These are phyloP conservation scores for Hyaloscypha variabilis DNA, from an alignment of 495 filamentous ascomycete species.

Conservation along the genomic window DNA sequence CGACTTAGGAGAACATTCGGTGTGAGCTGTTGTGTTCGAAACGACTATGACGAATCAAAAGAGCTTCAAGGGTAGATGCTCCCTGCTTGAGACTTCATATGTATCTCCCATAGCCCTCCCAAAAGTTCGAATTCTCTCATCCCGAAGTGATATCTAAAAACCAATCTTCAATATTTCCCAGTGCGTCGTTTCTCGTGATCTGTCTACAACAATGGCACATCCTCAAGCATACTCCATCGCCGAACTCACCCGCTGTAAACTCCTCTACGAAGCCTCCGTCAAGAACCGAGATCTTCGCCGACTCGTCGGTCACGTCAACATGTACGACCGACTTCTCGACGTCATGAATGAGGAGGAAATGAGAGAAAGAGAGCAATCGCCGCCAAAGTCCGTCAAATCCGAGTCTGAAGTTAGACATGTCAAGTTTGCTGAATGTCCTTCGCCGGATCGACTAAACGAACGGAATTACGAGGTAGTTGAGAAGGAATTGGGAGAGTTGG, in stretches of 20 bases:
- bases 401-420: background rate
- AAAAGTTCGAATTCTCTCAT: too few species aligned
- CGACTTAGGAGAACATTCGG: background rate
- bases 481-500: background rate
- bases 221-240: background rate
- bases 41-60: background rate
- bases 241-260: background rate
- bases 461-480: background rate
- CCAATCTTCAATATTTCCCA: background rate
- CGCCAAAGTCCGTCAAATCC: background rate
- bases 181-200: background rate
- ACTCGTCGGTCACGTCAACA: background rate
- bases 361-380: background rate
- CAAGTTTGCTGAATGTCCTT: background rate
- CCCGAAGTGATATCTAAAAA: background rate
- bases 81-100: background rate
- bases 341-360: background rate
- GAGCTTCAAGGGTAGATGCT: background rate
- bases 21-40: background rate
- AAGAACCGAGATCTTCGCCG: background rate
- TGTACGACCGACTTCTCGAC: background rate
- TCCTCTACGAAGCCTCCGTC: background rate
- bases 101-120: background rate
- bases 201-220: background rate
- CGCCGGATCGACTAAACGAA: background rate